phyloP scores from a whole-genome alignment of 2,329 filamentous ascomycete species.

The Talaromyces marneffei region DNA sequence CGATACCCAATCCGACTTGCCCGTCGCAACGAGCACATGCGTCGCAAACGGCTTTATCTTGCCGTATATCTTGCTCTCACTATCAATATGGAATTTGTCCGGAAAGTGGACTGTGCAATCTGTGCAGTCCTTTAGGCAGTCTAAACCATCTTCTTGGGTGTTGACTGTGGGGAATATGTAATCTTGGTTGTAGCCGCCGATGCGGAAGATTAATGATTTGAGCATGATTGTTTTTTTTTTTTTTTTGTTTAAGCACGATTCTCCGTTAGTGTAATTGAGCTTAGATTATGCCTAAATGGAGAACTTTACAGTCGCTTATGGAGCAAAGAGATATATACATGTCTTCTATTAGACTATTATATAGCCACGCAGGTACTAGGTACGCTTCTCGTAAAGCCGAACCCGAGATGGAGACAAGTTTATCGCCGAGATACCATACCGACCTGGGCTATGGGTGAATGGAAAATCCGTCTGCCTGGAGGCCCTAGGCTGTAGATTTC shows the following conservation, averaged over 20 bases:
- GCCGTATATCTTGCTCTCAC: conserved; percentile 28
- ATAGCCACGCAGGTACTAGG: not conserved
- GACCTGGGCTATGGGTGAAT: not conserved
- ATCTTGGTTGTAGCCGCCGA: conserved; percentile 18
- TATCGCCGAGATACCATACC: not conserved
- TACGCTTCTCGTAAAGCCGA: not conserved
- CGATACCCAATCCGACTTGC: conserved; percentile 33
- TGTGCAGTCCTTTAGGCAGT: conserved; percentile 32
- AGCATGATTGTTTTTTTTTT: conserved; percentile 24
- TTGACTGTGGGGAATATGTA: conserved; percentile 36
- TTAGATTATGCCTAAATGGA: not conserved
- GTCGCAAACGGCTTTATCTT: conserved; percentile 32
- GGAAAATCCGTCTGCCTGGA: not conserved
- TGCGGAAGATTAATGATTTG: conserved; percentile 25
- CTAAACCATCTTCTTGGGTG: conserved; percentile 28
- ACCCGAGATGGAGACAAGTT: not conserved
- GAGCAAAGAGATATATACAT: not conserved
- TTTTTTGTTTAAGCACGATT: not conserved
- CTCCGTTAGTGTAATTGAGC: not conserved
- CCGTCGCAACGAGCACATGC: conserved; percentile 36
- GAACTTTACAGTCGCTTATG: not conserved
- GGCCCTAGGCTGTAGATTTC: not conserved
- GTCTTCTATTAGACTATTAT: not conserved
- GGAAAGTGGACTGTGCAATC: conserved; percentile 34
- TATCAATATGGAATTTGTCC: conserved; percentile 32